phyloP scores from a whole-genome alignment of 2,329 filamentous ascomycete species.

The Aspergillus awamori region DNA sequence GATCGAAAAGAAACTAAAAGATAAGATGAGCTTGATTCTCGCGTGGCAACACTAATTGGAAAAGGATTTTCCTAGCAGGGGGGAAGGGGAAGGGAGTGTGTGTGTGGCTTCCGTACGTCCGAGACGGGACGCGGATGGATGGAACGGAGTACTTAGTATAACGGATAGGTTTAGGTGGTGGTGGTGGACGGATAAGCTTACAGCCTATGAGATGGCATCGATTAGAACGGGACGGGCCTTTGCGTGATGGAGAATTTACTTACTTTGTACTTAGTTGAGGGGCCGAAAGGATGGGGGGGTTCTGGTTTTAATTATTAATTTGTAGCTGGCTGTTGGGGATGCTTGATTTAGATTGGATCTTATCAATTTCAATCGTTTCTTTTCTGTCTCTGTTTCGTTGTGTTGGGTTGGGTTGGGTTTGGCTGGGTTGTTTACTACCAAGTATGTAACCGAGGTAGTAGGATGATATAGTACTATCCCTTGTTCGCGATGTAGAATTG shows the following conservation, averaged over 20 bases:
- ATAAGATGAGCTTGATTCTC: constrained; percentile 9
- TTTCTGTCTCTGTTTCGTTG: background rate
- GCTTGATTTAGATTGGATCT: background rate
- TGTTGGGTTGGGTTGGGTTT: background rate
- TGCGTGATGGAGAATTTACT: background rate
- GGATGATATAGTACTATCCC: no score
- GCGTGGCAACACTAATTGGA: background rate
- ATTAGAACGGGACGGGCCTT: background rate
- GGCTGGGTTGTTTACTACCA: background rate
- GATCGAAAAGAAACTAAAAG: constrained; percentile 2
- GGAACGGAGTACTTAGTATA: background rate
- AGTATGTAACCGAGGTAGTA: no score
- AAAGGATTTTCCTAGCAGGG: constrained; percentile 6
- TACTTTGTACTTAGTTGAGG: background rate
- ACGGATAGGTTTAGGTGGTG: no score
- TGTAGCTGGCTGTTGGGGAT: background rate
- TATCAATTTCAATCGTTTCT: background rate
- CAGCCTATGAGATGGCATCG: background rate
- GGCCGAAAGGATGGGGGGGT: background rate
- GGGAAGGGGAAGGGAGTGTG: background rate
- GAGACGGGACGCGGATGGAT: constrained; percentile 18
- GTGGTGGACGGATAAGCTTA: no score
- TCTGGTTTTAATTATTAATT: background rate
- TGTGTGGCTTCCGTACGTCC: constrained; percentile 26
- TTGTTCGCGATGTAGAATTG: no score